Percentiles rank a stretch among this genome's conserved stretches.
Evolutionary conservation across 148 eudicot species (phyloP).

Genomic region (Nyssa sinensis): DNA sequence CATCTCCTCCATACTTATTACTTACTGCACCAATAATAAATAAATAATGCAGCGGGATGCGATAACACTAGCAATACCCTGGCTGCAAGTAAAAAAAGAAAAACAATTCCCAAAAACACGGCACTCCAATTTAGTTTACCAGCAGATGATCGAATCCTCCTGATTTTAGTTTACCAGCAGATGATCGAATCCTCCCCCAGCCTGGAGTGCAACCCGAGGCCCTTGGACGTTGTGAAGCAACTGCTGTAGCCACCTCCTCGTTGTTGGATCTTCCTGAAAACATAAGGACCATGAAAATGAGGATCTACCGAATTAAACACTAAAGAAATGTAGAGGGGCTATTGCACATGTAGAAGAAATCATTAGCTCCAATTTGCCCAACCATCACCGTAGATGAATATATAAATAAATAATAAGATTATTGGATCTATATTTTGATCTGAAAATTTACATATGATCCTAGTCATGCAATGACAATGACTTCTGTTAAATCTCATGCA

Average conservation of each 20-base stretch:
- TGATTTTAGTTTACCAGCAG: slow-evolving; percentile 28
- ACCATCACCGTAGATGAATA: too few relatives aligned
- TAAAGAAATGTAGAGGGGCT: not conserved
- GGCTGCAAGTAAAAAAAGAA: not conserved
- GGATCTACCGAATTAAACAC: not conserved
- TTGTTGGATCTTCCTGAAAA: slow-evolving; percentile 78
- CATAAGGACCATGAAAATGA: not conserved
- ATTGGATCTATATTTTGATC: too few relatives aligned
- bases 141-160: slow-evolving; percentile 59
- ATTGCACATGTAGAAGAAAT: not conserved
- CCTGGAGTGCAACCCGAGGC: slow-evolving; percentile 49
- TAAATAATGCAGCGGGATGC: not conserved
- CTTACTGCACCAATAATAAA: not conserved
- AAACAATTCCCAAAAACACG: not conserved
- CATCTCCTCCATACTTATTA: not conserved
- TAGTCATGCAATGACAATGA: too few relatives aligned
- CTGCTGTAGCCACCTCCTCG: slow-evolving; percentile 83
- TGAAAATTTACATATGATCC: too few relatives aligned
- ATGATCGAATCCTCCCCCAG: slow-evolving; percentile 67
- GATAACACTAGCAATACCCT: not conserved
- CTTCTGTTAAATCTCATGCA: too few relatives aligned
- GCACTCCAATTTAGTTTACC: not conserved
- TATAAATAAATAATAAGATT: too few relatives aligned
- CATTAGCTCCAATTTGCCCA: too few relatives aligned
- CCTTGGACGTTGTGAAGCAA: slow-evolving; percentile 75